Base-by-base conservation (phyloP, 441 rosid species). In the Gossypium trilobum region DNA sequence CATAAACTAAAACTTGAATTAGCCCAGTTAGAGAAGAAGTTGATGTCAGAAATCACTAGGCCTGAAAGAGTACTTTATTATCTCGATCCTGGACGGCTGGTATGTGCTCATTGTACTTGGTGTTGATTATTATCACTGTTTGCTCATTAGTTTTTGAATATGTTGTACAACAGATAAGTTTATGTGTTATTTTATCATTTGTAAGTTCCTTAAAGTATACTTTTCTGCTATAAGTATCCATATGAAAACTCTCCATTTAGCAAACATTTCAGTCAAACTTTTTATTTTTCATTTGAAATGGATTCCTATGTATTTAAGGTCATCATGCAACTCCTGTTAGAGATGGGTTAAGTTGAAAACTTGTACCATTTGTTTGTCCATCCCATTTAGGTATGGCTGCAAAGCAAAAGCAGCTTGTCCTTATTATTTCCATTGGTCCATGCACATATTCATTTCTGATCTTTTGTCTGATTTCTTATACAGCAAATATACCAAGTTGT, bases 51-150 rank as follows among this genome's bases (percentile, higher is more conserved):
- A 80, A 89, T 95, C 74, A 91, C 87, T 74, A 87, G 96, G 86
- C 99, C 99, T 79, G 99, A 95, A 85, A 93, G 90, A 82, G 80
- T 89, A 73, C 95, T 93, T 72, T 86, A 83, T 85, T 90, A 85
- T 80, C 95, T 91, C 63, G 85, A 88, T 78, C 88, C 98, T 72
- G 98, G 97, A 50, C 91, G 98, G 65, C 79, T 93, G 92, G 98
- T 93, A 88, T 60, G 88, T 76, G 63, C 54, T 27, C 19, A n/a
- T 22, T 10, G 23, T 4, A 61, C 17, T 46, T 31, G 22, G 8
- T 66, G 4, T n/a, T 2, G 64, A n/a, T 57, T 56, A 23, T 29
- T n/a, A 9, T 65, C 31, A 44, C 36, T 11, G 7, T 20, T 44
- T 10, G 16, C 20, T 22, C 55, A 13, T 44, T 42, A 22, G 27